A percentile compares a stretch with the other conserved stretches of the same genome.
Evolutionary conservation across 2,329 filamentous ascomycete genomes (phyloP).

Genomic region (Cercospora sp.): DNA sequence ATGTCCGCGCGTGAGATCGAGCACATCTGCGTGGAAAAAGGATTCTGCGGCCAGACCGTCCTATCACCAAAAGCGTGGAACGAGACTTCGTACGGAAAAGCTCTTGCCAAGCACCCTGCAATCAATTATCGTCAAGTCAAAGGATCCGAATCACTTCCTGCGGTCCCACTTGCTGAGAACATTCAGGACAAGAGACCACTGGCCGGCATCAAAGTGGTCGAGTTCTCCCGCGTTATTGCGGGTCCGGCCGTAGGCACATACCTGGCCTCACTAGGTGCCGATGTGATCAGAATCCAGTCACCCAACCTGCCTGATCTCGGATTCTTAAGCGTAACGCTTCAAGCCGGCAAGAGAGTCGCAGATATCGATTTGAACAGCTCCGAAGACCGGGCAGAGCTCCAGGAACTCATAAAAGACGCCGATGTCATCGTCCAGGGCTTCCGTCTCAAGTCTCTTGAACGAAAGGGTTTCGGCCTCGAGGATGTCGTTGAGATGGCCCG

Average conservation of each 20-base stretch:
- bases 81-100: constrained; percentile 47
- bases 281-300: constrained; percentile 34
- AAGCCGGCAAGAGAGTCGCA: constrained; percentile 53
- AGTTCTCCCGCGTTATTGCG: constrained; percentile 35
- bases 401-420: constrained; percentile 47
- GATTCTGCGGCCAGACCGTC: constrained; percentile 26
- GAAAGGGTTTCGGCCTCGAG: constrained; percentile 40
- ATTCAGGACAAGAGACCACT: constrained; percentile 34
- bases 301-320: constrained; percentile 35
- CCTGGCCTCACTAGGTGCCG: constrained; percentile 34
- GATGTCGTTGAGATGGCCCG: constrained; percentile 35
- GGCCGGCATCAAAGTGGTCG: constrained; percentile 41
- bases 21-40: constrained; percentile 44
- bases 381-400: constrained; percentile 43
- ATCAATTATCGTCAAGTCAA: constrained; percentile 34
- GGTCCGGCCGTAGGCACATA: constrained; percentile 34
- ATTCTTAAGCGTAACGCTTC: constrained; percentile 45
- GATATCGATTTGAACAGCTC: constrained; percentile 47
- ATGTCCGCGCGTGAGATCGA: constrained; percentile 47
- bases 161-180: constrained; percentile 17
- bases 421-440: constrained; percentile 55
- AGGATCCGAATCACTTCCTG: constrained; percentile 13
- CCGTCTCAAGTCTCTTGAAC: constrained; percentile 50
- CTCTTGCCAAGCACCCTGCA: constrained; percentile 45
- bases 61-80: constrained; percentile 47